A percentile compares a stretch with the other conserved stretches of the same genome.
Evolutionary conservation across 371 early-diverging fungal species (phyloP).

Genomic region (Syncephalis plumigaleata): DNA sequence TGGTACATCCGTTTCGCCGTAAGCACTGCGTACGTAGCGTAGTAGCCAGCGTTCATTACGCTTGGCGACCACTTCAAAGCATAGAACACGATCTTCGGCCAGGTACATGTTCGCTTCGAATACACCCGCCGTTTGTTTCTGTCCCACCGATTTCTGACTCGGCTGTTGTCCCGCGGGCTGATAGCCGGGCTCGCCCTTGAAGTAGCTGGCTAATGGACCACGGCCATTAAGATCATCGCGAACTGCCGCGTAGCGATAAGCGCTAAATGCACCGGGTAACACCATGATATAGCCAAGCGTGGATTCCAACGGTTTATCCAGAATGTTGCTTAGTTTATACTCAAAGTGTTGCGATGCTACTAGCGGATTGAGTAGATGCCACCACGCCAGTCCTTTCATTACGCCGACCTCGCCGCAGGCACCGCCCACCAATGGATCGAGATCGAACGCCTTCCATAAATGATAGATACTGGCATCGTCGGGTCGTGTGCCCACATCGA

Average conservation of each 20-base stretch:
- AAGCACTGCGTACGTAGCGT: constrained; percentile 46
- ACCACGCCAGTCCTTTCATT: constrained; percentile 39
- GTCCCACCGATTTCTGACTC: too few relatives aligned
- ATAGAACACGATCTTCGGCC: constrained; percentile 79
- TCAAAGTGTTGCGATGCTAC: constrained; percentile 94
- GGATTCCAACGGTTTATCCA: constrained; percentile 93
- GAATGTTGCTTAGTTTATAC: constrained; percentile 93
- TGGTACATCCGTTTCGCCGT: constrained; percentile 78
- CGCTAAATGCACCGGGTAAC: constrained; percentile 92
- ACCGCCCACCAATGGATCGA: constrained; percentile 53
- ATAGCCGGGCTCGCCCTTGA: constrained; percentile 62
- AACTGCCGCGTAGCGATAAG: constrained; percentile 81
- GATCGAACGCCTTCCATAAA: constrained; percentile 71
- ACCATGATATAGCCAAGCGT: constrained; percentile 95
- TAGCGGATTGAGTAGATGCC: constrained; percentile 59
- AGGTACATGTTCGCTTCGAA: constrained; percentile 57
- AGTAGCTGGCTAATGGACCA: constrained; percentile 79
- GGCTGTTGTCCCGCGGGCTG: too few relatives aligned
- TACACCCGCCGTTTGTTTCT: constrained; percentile 33
- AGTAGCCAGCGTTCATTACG: constrained; percentile 48
- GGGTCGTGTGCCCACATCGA: constrained; percentile 82
- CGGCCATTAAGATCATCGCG: constrained; percentile 41
- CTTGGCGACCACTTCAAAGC: constrained; percentile 77
- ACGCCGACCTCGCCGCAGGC: constrained; percentile 83
- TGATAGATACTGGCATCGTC: constrained; percentile 56